phyloP scores from a whole-genome alignment of 176 grass and related monocot species.

The Eleusine coracana region DNA sequence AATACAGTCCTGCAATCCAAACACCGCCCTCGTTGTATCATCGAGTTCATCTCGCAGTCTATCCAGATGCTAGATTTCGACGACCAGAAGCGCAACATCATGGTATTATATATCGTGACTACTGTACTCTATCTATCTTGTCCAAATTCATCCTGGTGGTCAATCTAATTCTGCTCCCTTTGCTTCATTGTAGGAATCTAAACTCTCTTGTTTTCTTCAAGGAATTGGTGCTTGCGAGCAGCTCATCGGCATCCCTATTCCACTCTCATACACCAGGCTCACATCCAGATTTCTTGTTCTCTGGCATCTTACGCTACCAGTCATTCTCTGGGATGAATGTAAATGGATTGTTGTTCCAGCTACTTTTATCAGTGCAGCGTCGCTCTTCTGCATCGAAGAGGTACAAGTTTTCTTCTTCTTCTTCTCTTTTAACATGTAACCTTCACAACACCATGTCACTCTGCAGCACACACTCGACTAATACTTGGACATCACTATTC shows the following conservation, averaged over 20 bases:
- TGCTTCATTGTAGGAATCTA: slow-evolving; percentile 67
- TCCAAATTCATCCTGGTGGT: too few species aligned
- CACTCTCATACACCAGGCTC: slow-evolving; percentile 84
- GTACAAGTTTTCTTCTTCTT: slow-evolving; percentile 52
- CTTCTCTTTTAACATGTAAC: too few species aligned
- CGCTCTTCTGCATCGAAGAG: slow-evolving; percentile 98
- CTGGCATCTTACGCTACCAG: slow-evolving; percentile 93
- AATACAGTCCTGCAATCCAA: slow-evolving; percentile 66
- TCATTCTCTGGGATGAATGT: slow-evolving; percentile 94
- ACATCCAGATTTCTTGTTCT: slow-evolving; percentile 93
- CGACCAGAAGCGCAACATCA: slow-evolving; percentile 58
- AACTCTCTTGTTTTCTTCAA: slow-evolving; percentile 85
- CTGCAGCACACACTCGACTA: too few species aligned
- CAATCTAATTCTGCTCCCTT: slow-evolving; percentile 39
- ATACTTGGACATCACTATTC: too few species aligned
- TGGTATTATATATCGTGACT: too few species aligned
- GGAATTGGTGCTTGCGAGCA: slow-evolving; percentile 83
- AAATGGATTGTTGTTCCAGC: slow-evolving; percentile 95
- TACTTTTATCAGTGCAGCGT: slow-evolving; percentile 92
- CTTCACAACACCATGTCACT: too few species aligned
- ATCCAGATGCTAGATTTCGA: slow-evolving; percentile 72
- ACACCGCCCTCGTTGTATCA: slow-evolving; percentile 73
- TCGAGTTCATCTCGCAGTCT: slow-evolving; percentile 87
- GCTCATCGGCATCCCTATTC: slow-evolving; percentile 81
- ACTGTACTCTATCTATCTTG: not conserved